A percentile compares a stretch with the other conserved stretches of the same genome.
These are phyloP conservation scores for Hymenochaete sp. DNA, from an alignment of 1,284 basidiomycete genomes.

Conservation along the genomic window DNA sequence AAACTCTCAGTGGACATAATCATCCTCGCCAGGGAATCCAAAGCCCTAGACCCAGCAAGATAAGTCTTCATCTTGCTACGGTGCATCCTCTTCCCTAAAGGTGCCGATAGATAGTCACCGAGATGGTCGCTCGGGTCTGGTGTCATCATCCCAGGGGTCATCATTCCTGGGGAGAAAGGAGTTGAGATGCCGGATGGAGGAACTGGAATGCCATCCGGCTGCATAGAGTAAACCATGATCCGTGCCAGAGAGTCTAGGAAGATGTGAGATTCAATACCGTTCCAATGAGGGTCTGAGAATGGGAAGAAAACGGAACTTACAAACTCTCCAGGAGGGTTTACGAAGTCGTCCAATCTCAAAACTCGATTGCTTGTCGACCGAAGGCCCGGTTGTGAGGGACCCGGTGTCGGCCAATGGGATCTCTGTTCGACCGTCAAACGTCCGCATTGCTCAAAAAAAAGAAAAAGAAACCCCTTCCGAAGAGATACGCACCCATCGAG, in stretches of 20 bases:
- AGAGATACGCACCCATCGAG: constrained; percentile 64
- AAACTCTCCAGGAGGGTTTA: constrained; percentile 59
- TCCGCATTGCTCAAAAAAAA: constrained; percentile 2
- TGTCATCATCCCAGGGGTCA: constrained; percentile 42
- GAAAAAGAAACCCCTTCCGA: constrained; percentile 9
- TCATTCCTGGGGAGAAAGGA: constrained; percentile 52
- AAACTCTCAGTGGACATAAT: constrained; percentile 86
- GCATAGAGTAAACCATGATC: constrained; percentile 88
- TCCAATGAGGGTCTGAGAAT: neutral
- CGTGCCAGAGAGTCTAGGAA: constrained; percentile 69
- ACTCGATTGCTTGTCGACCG: constrained; percentile 54
- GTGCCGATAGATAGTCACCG: constrained; percentile 55
- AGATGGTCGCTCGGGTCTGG: constrained; percentile 22
- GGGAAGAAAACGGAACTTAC: constrained; percentile 32
- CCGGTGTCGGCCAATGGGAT: constrained; percentile 65
- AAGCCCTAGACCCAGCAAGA: constrained; percentile 77
- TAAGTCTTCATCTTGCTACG: constrained; percentile 44
- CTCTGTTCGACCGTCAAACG: constrained; percentile 33
- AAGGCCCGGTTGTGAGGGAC: constrained; percentile 62
- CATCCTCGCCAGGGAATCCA: constrained; percentile 78
- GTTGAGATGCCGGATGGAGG: constrained; percentile 40
- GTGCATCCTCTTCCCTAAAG: constrained; percentile 36
- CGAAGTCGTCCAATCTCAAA: constrained; percentile 62
- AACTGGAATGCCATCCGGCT: constrained; percentile 48
- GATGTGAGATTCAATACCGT: constrained; percentile 5